These are phyloP conservation scores for Panicum hallii DNA, from an alignment of 202 grass and related monocot species.

Conservation along the genomic window DNA sequence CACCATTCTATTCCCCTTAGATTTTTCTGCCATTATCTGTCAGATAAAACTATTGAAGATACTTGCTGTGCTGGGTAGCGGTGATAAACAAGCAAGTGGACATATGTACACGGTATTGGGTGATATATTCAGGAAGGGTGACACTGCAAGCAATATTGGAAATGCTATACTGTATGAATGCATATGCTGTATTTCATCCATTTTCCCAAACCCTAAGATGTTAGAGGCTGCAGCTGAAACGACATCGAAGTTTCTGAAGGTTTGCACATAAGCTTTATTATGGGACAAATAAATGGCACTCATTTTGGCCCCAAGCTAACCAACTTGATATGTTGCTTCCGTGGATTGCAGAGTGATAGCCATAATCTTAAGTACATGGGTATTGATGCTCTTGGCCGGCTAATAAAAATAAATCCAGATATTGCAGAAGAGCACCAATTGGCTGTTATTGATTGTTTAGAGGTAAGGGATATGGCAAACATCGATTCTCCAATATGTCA, in stretches of 20 bases:
- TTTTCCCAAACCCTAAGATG: conserved; percentile 91
- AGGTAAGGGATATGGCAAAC: conserved; percentile 60
- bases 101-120: conserved; percentile 87
- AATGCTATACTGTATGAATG: conserved; percentile 98
- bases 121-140: conserved; percentile 96
- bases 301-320: conserved; percentile 33
- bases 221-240: conserved; percentile 92
- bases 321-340: conserved; percentile 22
- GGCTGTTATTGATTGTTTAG: conserved; percentile 99
- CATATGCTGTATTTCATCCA: conserved; percentile 98
- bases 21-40: conserved; percentile 42
- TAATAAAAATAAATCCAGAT: conserved; percentile 99
- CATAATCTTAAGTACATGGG: conserved; percentile 99
- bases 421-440: conserved; percentile 98
- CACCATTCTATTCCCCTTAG: conserved; percentile 36
- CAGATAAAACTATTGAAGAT: conserved; percentile 99
- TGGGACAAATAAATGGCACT: background rate
- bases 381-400: conserved; percentile 92
- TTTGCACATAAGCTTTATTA: conserved; percentile 42
- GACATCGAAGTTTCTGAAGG: conserved; percentile 99
- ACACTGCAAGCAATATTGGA: conserved; percentile 95
- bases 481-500: conserved; percentile 3
- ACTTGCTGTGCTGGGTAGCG: conserved; percentile 89
- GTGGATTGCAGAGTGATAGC: conserved; percentile 80
- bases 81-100: conserved; percentile 93